A percentile compares a stretch with the other conserved stretches of the same genome.
These are phyloP conservation scores for Ogataea neopini DNA, from an alignment of 805 yeast genomes.

Conservation along the genomic window DNA sequence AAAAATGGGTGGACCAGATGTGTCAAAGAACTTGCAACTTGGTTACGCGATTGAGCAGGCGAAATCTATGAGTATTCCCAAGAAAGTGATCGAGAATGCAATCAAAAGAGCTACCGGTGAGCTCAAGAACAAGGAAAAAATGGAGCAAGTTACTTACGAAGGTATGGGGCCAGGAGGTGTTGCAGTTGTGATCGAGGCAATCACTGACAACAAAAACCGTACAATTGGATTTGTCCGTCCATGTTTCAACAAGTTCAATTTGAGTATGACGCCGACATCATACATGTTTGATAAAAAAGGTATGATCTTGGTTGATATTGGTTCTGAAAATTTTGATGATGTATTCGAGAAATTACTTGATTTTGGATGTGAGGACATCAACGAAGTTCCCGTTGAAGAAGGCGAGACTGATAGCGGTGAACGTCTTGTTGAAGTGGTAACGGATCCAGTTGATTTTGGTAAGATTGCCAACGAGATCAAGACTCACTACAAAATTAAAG, in stretches of 20 bases:
- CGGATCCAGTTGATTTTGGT: constrained; percentile 66
- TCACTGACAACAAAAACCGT: constrained; percentile 85
- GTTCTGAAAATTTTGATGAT: constrained; percentile 49
- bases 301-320: constrained; percentile 54
- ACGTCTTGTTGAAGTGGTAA: constrained; percentile 48
- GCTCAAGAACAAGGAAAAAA: constrained; percentile 42
- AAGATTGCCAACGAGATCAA: constrained; percentile 60
- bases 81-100: constrained; percentile 85
- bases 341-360: constrained; percentile 77
- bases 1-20: constrained; percentile 70
- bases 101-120: constrained; percentile 82
- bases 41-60: constrained; percentile 80
- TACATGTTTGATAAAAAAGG: constrained; percentile 83
- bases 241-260: constrained; percentile 66
- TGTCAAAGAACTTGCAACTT: constrained; percentile 56
- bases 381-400: constrained; percentile 27
- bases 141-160: constrained; percentile 71
- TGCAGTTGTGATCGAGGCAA: constrained; percentile 79
- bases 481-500: constrained; percentile 59
- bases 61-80: constrained; percentile 70
- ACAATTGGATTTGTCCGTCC: constrained; percentile 75
- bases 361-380: constrained; percentile 74
- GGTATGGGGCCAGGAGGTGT: constrained; percentile 94
- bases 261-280: constrained; percentile 69
- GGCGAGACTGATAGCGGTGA: constrained; percentile 15